Evolutionary conservation across 2,329 filamentous ascomycete species (phyloP).

Genomic region (Chrysosporium keratinophilum): DNA sequence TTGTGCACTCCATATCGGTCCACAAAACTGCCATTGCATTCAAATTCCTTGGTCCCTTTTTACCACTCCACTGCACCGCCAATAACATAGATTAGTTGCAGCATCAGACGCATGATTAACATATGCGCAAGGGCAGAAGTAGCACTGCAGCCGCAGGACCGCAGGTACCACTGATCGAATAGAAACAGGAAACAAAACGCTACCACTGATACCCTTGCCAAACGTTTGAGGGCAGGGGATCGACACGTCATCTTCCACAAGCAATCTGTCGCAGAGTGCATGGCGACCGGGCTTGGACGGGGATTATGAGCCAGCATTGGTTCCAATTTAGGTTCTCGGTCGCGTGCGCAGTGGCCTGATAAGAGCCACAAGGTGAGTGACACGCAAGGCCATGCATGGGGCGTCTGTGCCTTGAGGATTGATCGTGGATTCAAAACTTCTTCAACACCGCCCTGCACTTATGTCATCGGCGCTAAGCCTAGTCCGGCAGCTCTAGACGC

Average conservation of each 20-base stretch:
- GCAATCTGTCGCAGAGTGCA: background rate
- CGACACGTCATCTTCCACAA: background rate
- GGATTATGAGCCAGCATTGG: background rate
- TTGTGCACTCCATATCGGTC: no score
- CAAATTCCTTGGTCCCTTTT: no score
- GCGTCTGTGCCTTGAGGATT: no score
- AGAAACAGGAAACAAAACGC: background rate
- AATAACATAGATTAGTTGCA: no score
- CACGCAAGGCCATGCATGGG: background rate
- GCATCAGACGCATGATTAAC: no score
- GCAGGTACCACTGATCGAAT: background rate
- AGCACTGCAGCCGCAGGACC: no score
- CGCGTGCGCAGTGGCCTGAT: no score
- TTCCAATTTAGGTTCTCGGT: background rate
- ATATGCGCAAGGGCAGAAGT: no score
- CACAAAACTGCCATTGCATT: no score
- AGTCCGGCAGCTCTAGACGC: constrained; percentile 6
- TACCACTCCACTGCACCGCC: no score
- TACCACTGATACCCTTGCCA: background rate
- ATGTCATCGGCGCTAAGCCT: constrained; percentile 4
- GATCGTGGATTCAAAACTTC: background rate
- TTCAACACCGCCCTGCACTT: background rate
- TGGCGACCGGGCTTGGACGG: background rate
- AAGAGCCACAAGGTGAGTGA: background rate
- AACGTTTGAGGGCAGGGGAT: background rate